These are phyloP conservation scores for Clavariopsis aquatica DNA, from an alignment of 495 filamentous ascomycete genomes.

Conservation along the genomic window DNA sequence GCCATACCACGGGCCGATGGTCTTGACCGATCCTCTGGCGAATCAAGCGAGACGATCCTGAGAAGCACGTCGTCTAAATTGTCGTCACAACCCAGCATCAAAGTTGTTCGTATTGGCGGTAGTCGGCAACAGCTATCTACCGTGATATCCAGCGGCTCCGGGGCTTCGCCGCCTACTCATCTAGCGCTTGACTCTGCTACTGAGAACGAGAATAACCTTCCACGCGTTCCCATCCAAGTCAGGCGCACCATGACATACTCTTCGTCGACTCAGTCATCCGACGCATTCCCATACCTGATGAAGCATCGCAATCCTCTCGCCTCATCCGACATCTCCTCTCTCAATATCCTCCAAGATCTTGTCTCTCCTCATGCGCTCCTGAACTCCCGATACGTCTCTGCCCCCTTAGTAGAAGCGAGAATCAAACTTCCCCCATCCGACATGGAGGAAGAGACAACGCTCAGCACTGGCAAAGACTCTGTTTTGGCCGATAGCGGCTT, in stretches of 20 bases:
- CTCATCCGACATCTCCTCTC: slow-evolving; percentile 32
- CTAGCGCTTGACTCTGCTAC: neutral
- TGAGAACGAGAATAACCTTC: slow-evolving; percentile 12
- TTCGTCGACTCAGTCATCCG: slow-evolving; percentile 17
- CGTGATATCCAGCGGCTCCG: slow-evolving; percentile 35
- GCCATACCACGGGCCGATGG: neutral
- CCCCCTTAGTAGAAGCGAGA: slow-evolving; percentile 36
- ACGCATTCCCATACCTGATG: slow-evolving; percentile 22
- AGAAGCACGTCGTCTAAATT: neutral
- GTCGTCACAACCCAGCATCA: slow-evolving; percentile 9
- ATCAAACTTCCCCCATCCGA: slow-evolving; percentile 35
- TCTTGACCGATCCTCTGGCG: slow-evolving; percentile 20
- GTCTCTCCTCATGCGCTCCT: slow-evolving; percentile 37
- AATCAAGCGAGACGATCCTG: slow-evolving; percentile 30
- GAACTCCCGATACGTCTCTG: slow-evolving; percentile 36
- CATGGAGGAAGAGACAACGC: slow-evolving; percentile 27
- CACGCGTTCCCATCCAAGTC: neutral
- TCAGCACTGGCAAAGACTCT: slow-evolving; percentile 6
- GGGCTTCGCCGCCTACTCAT: slow-evolving; percentile 3
- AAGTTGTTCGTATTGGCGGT: slow-evolving; percentile 23
- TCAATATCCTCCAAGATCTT: slow-evolving; percentile 39
- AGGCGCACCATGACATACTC: slow-evolving; percentile 1
- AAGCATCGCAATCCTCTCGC: slow-evolving; percentile 21
- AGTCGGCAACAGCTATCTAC: slow-evolving; percentile 37
- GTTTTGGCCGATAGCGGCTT: slow-evolving; percentile 25